Base-by-base conservation (phyloP, 768 basidiomycete genomes). In the Calocybe gangraenosa region DNA sequence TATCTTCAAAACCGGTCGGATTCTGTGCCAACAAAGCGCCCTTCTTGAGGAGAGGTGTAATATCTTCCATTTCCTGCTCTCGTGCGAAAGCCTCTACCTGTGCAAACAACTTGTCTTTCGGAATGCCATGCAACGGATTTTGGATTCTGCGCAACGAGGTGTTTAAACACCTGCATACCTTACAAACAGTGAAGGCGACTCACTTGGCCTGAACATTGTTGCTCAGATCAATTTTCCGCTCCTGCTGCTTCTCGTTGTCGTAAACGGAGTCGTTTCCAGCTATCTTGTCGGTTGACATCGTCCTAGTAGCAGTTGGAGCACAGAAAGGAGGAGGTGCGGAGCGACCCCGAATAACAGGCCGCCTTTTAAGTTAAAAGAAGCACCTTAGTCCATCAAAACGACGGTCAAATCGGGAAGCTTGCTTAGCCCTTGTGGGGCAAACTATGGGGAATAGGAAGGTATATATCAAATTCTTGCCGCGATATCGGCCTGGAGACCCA, bases 21-120 rank as follows among this genome's bases (percentile, higher is more conserved):
- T 79, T 76, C 57, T 89, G 87, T 1, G 88, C 87, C 17, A 90
- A 56, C 7, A 89, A 65, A 0, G 89, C 89, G 15, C 79, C 87
- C 64, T 85, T 88, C 56, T 74, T 67, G 50, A 91, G 73, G 8
- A 76, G 51, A 2, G 64, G 38, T 2, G 66, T 53, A 17, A 74
- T 67, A 35, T 79, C 74, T 7, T 68, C 67, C 43, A 76, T 59
- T 5, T 67, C 74, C 37, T 70, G 63, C 44, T 73, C 72, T 44
- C 64, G 66, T 0, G 79, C 76, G 54, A 91, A 92, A 7, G 64
- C 59, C 37, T 80, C 76, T 22, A 82, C 85, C 43, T 81, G 74
- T 1, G 68, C 59, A 53, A 84, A 63, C 40, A 92, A 75, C 38
- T 74, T 69, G 8, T 76, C 75, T 33, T 77, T 71, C 6, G 84